Evolutionary conservation across 345 rosid species (phyloP).

Genomic region (Conringia planisiliqua): DNA sequence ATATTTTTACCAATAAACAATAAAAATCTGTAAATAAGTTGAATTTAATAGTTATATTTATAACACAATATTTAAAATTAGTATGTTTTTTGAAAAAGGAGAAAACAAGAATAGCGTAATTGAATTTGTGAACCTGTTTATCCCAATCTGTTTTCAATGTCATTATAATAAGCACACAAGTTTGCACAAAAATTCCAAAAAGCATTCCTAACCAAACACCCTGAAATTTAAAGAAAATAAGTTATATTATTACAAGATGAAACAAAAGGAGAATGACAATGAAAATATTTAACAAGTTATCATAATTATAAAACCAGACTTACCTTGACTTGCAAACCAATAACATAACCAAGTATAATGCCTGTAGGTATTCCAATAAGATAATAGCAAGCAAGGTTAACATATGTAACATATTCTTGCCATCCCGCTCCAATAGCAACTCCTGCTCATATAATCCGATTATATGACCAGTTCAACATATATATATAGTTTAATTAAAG

Average conservation of each 20-base stretch:
- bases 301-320: neutral
- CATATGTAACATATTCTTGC: constrained; percentile 68
- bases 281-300: neutral
- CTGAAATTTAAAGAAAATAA: constrained; percentile 21
- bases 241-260: neutral
- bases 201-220: constrained; percentile 83
- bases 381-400: constrained; percentile 67
- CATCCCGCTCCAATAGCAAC: constrained; percentile 79
- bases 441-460: constrained; percentile 38
- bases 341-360: constrained; percentile 54
- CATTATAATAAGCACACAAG: constrained; percentile 28
- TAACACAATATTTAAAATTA: neutral
- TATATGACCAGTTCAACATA: no score
- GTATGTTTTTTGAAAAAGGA: neutral
- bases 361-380: constrained; percentile 65
- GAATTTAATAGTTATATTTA: neutral
- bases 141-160: constrained; percentile 33
- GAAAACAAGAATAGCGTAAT: neutral
- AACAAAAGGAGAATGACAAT: neutral
- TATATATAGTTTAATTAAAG: no score
- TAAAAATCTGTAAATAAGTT: neutral
- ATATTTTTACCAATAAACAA: neutral
- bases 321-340: constrained; percentile 56
- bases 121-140: constrained; percentile 22
- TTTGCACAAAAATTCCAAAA: constrained; percentile 49